Evolutionary conservation across 352 stramenopile genomes (phyloP).

Genomic region (Phytophthora pini): DNA sequence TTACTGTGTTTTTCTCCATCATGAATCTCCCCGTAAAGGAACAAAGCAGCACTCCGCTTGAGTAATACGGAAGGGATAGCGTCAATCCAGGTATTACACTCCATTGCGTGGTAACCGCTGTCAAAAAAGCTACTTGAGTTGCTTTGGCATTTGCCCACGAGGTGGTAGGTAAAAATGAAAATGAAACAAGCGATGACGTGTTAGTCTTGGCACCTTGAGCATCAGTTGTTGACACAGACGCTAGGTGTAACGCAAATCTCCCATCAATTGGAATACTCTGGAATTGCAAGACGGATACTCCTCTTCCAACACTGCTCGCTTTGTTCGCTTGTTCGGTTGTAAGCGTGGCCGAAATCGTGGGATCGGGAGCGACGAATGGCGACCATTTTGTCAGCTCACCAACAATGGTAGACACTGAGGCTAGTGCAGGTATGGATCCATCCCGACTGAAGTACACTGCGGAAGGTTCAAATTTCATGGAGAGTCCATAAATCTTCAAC

Average conservation of each 20-base stretch:
- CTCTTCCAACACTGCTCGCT: constrained; percentile 46
- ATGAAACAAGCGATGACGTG: constrained; percentile 48
- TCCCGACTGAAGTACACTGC: constrained; percentile 60
- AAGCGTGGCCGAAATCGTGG: constrained; percentile 30
- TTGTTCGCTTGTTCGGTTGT: constrained; percentile 44
- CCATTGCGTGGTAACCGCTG: constrained; percentile 42
- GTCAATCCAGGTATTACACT: constrained; percentile 39
- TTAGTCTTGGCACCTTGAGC: constrained; percentile 45
- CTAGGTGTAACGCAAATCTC: constrained; percentile 48
- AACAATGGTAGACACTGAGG: constrained; percentile 34
- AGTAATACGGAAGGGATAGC: constrained; percentile 20
- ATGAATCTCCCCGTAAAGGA: constrained; percentile 64
- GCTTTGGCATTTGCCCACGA: constrained; percentile 23
- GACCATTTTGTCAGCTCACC: constrained; percentile 48
- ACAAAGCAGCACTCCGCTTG: constrained; percentile 47
- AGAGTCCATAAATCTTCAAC: constrained; percentile 55
- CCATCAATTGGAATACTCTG: constrained; percentile 45
- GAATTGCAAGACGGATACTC: constrained; percentile 52
- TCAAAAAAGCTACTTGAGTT: constrained; percentile 33
- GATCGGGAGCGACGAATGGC: constrained; percentile 41
- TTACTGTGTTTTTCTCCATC: constrained; percentile 51
- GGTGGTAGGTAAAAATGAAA: constrained; percentile 47
- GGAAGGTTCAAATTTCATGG: constrained; percentile 51
- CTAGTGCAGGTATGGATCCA: constrained; percentile 29
- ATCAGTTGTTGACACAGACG: constrained; percentile 40